Evolutionary conservation across 108 stramenopile genomes (phyloP).

Genomic region (Aurantiochytrium sp.): DNA sequence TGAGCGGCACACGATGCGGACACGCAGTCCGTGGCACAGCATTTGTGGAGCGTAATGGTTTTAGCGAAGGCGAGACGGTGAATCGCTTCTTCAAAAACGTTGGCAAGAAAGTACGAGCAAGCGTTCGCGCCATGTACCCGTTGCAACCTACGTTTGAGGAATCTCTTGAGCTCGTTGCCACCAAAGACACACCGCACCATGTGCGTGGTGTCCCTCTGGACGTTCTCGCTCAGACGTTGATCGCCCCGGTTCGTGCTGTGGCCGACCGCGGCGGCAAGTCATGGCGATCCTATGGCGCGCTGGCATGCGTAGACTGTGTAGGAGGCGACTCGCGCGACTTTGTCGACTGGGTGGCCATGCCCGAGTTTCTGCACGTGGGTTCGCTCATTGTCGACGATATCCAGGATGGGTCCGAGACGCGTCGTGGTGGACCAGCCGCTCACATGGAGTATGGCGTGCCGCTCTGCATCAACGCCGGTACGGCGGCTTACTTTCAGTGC

Average conservation of each 20-base stretch:
- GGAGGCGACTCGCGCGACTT: constrained; percentile 28
- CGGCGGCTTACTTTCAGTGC: constrained; percentile 23
- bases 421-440: constrained; percentile 2
- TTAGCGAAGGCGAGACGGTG: not conserved
- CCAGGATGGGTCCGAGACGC: constrained; percentile 13
- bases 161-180: not conserved
- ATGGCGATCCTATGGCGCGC: constrained; percentile 26
- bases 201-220: not conserved
- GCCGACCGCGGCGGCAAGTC: constrained; percentile 25
- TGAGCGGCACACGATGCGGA: not conserved
- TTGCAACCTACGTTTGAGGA: constrained; percentile 19
- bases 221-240: not conserved
- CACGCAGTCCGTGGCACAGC: not conserved
- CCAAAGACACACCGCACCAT: constrained; percentile 1
- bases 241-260: constrained; percentile 18
- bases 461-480: constrained; percentile 23
- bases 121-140: constrained; percentile 20
- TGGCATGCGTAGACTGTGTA: constrained; percentile 27
- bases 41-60: constrained; percentile 22
- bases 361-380: constrained; percentile 28
- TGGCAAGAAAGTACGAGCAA: not conserved
- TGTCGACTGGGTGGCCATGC: constrained; percentile 25
- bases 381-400: constrained; percentile 27
- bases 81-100: constrained; percentile 24
- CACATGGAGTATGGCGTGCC: constrained; percentile 15